Evolutionary conservation across 768 basidiomycete genomes (phyloP).

Genomic region (Hygrocybe punicea): DNA sequence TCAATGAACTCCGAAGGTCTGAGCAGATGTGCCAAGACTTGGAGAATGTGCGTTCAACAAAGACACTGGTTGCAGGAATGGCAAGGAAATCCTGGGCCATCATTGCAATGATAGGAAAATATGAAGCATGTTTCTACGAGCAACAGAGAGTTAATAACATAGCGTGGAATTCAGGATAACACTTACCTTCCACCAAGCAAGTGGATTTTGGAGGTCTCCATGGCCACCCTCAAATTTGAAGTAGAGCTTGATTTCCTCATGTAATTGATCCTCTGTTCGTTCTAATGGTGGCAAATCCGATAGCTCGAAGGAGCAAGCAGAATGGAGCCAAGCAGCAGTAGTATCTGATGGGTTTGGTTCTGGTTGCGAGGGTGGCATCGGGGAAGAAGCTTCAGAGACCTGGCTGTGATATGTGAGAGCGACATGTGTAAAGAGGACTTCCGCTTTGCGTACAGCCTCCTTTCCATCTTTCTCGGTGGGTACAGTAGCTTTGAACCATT

Average conservation of each 20-base stretch:
- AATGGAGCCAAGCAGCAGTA: background rate
- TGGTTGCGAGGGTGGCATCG: background rate
- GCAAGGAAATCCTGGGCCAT: constrained; percentile 34
- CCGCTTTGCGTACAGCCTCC: background rate
- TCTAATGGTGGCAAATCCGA: background rate
- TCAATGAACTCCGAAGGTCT: constrained; percentile 17
- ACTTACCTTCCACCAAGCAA: constrained; percentile 34
- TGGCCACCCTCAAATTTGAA: constrained; percentile 14
- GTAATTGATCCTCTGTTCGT: constrained; percentile 7
- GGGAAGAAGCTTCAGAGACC: background rate
- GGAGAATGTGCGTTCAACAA: constrained; percentile 25
- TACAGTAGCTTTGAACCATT: constrained; percentile 20
- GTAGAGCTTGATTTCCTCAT: constrained; percentile 18
- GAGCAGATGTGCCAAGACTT: constrained; percentile 20
- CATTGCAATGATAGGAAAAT: constrained; percentile 26
- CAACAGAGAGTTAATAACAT: constrained; percentile 2
- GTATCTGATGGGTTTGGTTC: background rate
- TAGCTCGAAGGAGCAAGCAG: constrained; percentile 10
- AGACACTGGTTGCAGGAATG: constrained; percentile 27
- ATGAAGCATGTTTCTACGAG: constrained; percentile 17
- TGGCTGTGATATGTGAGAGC: background rate
- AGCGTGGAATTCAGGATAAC: background rate
- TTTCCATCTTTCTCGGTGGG: background rate
- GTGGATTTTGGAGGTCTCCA: constrained; percentile 11
- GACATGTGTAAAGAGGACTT: constrained; percentile 1